Base-by-base conservation (phyloP, 179 eudicot genomes). In the Spergularia azorica region DNA sequence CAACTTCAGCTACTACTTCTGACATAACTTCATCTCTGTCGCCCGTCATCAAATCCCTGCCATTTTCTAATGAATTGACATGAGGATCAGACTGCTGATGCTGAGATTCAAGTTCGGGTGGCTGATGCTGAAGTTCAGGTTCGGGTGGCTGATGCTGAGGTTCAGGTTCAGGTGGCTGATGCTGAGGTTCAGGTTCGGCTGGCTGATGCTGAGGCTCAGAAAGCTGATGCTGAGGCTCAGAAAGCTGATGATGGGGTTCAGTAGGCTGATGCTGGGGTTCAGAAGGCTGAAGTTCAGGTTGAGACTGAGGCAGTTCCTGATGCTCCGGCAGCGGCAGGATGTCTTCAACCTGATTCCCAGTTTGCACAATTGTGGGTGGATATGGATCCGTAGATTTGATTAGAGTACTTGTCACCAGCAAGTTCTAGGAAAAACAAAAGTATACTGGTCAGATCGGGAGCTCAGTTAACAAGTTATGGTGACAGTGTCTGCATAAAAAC, bases 351-450 rank as follows among this genome's bases (percentile, higher is more conserved):
- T 67, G 86, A 73, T 84, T 86, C 63, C 76, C 77, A 69, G 64
- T 65, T 80, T 82, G 82, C 67, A 67, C 70, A 6, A 63, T 61
- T 38, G 84, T 50, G 10, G 82, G 75, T 52, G 89, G 88, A 72
- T 86, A 84, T 62, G 91, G 86, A 76, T 88, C 91, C 43, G 81
- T 78, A 17, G 85, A 87, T 67, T 85, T 87, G 39, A 84, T 86
- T 76, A 93, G 72, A 41, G 90, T 93, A 68, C 91, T 91, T 56
- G 96, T 89, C 84, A 93, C 97, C 84, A 84, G 74, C 78, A 93
- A 79, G 81, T 88, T 91, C 97, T 91, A 83, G 77, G 5, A 26
- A 80, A n/a, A 48, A 67, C 60, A 61, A 60, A 46, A 56, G 38
- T 67, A 74, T 17, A 58, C 39, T 3, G 55, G 51, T 57, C 39